Base-by-base conservation (phyloP, 176 grass and related monocot genomes). In the Saccharum officinarum region DNA sequence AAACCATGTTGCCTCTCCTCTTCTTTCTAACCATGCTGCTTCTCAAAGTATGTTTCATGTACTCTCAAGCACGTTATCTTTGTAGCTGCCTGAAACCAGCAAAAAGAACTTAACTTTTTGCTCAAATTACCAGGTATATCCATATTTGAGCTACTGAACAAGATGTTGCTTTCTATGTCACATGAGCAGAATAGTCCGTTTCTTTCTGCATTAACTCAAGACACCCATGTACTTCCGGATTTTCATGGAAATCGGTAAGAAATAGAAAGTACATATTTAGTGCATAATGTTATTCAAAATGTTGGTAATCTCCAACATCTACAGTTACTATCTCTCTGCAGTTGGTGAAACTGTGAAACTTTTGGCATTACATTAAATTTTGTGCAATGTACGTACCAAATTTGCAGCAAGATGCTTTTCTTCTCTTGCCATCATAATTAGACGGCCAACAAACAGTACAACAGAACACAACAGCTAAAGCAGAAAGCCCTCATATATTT, bases 241-340 rank as follows among this genome's bases (percentile, higher is more conserved):
- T 98, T 98, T 83, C 96, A 98, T 77, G 96, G 96, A 73, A 98
- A 95, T 67, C 86, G 93, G 93, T 98, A 92, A 80, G 79, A 84
- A 76, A 75, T 10, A 79, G 78, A 82, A 30, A 50, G 38, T n/a
- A 62, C 65, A 23, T 41, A 40, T 69, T 10, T 18, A 61, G 68
- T 86, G 26, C 41, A 34, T 71, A 77, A 30, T 17, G 3, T 25
- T 77, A 7, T 40, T 57, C 28, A 61, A 66, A 75, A 45, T 82
- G 14, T 25, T 68, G 1, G 8, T 64, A 79, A 54, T 78, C 8
- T 80, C 55, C 13, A 6, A 30, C 25, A 30, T 68, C 3, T 71
- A 17, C 8, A 38, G 2, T 41, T 33, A 65, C 31, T 61, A 28
- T 69, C 66, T 75, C 16, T 15, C 3, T 71, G 46, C 22, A 76